Conservation (phyloP, 805 yeast genomes). For the Vanderwaltozyma tropicalis region DNA sequence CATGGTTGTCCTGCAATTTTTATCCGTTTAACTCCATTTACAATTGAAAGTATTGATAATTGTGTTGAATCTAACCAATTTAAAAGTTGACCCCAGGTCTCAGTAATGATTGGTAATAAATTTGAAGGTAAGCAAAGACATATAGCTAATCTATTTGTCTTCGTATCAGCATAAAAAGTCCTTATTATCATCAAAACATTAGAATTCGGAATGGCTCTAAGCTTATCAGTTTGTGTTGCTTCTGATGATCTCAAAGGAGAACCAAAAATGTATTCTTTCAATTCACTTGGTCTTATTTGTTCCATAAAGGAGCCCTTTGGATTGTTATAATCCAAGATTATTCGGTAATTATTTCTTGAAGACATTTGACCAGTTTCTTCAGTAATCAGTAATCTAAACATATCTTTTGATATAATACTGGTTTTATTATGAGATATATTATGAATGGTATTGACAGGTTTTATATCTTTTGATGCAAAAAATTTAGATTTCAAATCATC, state of each 20-base stretch:
- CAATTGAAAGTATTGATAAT: slow-evolving; percentile 9
- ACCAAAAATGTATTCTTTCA: slow-evolving; percentile 33
- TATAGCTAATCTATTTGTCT: slow-evolving; percentile 25
- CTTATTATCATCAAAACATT: slow-evolving; percentile 27
- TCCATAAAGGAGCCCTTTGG: slow-evolving; percentile 15
- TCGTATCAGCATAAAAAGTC: slow-evolving; percentile 20
- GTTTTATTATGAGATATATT: background rate
- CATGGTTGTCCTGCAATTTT: background rate
- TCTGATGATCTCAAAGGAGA: slow-evolving; percentile 29
- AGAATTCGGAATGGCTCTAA: slow-evolving; percentile 21
- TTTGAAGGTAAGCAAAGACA: slow-evolving; percentile 25
- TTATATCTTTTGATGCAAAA: slow-evolving; percentile 9
- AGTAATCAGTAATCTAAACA: slow-evolving; percentile 27
- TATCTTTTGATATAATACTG: background rate
- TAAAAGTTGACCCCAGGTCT: slow-evolving; percentile 26
- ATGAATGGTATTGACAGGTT: background rate
- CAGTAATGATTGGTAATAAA: slow-evolving; percentile 22
- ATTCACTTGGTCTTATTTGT: slow-evolving; percentile 24
- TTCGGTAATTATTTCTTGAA: slow-evolving; percentile 27
- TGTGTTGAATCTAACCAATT: slow-evolving; percentile 26
- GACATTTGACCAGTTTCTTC: slow-evolving; percentile 32
- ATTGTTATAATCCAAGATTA: slow-evolving; percentile 26
- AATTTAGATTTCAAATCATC: slow-evolving; percentile 22
- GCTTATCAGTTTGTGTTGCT: slow-evolving; percentile 21
- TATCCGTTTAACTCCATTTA: background rate